A percentile compares a stretch with the other conserved stretches of the same genome.
phyloP scores from a whole-genome alignment of 2,329 filamentous ascomycete species.

The Ambrosiella cleistominuta region DNA sequence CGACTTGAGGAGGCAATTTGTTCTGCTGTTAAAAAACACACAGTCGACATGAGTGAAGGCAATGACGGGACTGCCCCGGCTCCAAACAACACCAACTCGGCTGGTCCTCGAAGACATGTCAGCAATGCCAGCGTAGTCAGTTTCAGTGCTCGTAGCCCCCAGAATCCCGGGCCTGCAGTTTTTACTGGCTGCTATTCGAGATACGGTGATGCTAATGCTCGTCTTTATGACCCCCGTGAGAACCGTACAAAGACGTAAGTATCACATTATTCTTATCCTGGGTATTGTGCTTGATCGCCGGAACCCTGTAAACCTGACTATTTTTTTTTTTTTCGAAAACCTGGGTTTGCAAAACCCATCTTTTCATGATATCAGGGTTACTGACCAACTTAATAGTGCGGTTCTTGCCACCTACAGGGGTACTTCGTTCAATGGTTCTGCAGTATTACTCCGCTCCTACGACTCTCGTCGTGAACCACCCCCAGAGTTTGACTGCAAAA shows the following conservation, averaged over 20 bases:
- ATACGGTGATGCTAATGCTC: conserved; percentile 68
- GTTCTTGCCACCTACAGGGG: conserved; percentile 85
- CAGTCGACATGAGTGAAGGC: conserved; percentile 61
- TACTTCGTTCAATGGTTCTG: conserved; percentile 46
- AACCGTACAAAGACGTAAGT: conserved; percentile 78
- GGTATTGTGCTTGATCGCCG: not conserved
- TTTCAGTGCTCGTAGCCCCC: conserved; percentile 51
- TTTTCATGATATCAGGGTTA: not conserved
- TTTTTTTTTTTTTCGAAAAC: not conserved
- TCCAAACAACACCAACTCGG: conserved; percentile 22
- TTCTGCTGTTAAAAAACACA: conserved; percentile 74
- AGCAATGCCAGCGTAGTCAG: conserved; percentile 75
- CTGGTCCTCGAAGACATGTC: conserved; percentile 39
- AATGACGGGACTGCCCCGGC: conserved; percentile 46
- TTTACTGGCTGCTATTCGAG: conserved; percentile 35
- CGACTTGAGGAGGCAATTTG: conserved; percentile 86
- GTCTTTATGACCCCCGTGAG: conserved; percentile 74
- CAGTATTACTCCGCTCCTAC: conserved; percentile 75
- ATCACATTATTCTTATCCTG: not conserved
- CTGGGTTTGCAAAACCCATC: conserved; percentile 15
- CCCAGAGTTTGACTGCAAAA: conserved; percentile 81
- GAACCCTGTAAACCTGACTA: not conserved
- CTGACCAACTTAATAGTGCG: conserved; percentile 35
- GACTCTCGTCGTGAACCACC: conserved; percentile 84
- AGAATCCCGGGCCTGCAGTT: conserved; percentile 37